Percentiles rank a stretch among this genome's conserved stretches.
Evolutionary conservation across 257 asterid species (phyloP).

Genomic region (Solanum chmielewskii): DNA sequence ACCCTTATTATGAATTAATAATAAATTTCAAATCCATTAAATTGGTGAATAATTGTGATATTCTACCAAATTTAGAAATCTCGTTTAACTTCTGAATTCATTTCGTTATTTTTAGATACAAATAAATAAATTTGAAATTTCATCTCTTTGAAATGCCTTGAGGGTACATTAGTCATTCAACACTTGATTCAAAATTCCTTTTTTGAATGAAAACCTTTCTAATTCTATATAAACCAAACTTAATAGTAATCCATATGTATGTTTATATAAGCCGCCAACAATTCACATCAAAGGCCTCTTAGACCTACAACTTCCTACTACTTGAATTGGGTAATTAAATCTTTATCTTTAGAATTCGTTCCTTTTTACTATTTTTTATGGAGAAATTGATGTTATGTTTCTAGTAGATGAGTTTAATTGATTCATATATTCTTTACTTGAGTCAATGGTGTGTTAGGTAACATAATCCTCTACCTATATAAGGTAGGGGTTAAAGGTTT

Average conservation of each 20-base stretch:
- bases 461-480: background rate
- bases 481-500: background rate
- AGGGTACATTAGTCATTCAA: background rate
- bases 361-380: too few species aligned
- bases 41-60: background rate
- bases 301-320: constrained; percentile 60
- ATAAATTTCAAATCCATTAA: background rate
- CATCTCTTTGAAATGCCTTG: background rate
- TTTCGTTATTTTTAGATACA: background rate
- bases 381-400: background rate
- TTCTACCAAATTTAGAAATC: background rate
- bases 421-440: background rate
- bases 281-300: constrained; percentile 32
- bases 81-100: background rate
- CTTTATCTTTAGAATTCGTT: too few species aligned
- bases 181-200: background rate
- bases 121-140: background rate
- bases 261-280: background rate
- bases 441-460: background rate
- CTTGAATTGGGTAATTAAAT: constrained; percentile 60
- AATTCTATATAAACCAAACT: background rate
- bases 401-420: background rate
- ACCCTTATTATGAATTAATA: background rate
- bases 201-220: background rate
- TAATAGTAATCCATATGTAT: background rate